These are phyloP conservation scores for Dryadomyces quercus-mongolicae DNA, from an alignment of 2,329 filamentous ascomycete genomes.

Conservation along the genomic window DNA sequence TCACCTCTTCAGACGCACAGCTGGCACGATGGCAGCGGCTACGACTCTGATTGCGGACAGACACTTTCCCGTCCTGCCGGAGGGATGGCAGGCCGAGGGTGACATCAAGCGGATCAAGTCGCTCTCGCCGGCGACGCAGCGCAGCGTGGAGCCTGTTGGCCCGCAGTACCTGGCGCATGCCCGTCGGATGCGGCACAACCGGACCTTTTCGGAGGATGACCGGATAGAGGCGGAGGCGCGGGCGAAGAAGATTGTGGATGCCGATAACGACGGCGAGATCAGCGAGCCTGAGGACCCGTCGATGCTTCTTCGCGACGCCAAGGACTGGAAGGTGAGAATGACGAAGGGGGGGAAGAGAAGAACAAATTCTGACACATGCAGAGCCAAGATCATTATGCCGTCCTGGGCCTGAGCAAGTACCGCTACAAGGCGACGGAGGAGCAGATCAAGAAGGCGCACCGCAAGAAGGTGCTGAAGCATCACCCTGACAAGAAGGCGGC, in stretches of 20 bases:
- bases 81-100: constrained; percentile 76
- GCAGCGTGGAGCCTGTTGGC: constrained; percentile 89
- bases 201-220: constrained; percentile 97
- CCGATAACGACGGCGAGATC: constrained; percentile 76
- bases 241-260: constrained; percentile 89
- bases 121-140: constrained; percentile 65
- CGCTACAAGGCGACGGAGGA: constrained; percentile 89
- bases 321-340: constrained; percentile 99
- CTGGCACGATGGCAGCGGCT: constrained; percentile 49
- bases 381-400: constrained; percentile 95
- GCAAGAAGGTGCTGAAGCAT: constrained; percentile 98
- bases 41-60: constrained; percentile 45
- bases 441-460: constrained; percentile 97
- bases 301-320: constrained; percentile 85
- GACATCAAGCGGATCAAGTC: constrained; percentile 78
- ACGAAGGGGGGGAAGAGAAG: neutral
- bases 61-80: constrained; percentile 62
- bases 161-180: constrained; percentile 97
- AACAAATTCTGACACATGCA: constrained; percentile 21
- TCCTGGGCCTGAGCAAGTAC: constrained; percentile 86
- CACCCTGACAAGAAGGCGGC: constrained; percentile 99
- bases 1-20: neutral
- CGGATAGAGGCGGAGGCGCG: constrained; percentile 90
- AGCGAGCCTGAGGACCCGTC: constrained; percentile 88
- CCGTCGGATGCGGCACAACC: constrained; percentile 87